Evolutionary conservation across 202 grass and related monocot species (phyloP), one percentile per base, ranked within the genome.

Genomic region (Hordeum pubiflorum): DNA sequence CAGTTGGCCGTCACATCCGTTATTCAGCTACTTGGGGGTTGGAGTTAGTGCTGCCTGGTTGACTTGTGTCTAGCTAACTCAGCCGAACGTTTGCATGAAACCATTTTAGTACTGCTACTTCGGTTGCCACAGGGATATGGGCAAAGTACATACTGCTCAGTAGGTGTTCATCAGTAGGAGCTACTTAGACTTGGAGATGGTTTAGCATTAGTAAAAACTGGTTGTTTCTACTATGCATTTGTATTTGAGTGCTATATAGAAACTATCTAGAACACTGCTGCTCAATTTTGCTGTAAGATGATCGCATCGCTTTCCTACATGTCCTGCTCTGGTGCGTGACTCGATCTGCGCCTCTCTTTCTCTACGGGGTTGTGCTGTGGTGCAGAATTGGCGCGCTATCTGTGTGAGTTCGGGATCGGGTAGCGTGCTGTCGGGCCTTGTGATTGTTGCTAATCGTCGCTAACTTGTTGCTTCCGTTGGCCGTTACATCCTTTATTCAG

Each of bases 261-360:
- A 7, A 31, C 9, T 64, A 10, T 66, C 14, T 41, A 21, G 21
- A 54, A 48, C 54, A 50, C 31, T 15, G 9, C 46, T 23, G 6
- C 10, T n/a, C 17, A 11, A n/a, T 15, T 44, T 6, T 48, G 44
- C 13, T 48, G 44, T 48, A 48, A 48, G 44, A 48, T 37, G 36
- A 37, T 87, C 68, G 89, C 94, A 20, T 89, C 94, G 54, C 82
- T 93, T 73, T 97, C 91, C 67, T 97, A 93, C 89, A 97, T 93
- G 94, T 33, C 72, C 8, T 97, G 89, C 87, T 88, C 94, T 10
- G 91, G 94, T 97, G 81, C 62, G 86, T 34, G 5, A 50, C 2
- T 52, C 52, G 74, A 79, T 83, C 87, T 68, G 31, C 52, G 17
- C 57, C 24, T 54, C 31, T 22, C 10, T 18, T 48, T 23, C 58